Base-by-base conservation (phyloP, 768 basidiomycete species). In the Sarcomyxa edulis region DNA sequence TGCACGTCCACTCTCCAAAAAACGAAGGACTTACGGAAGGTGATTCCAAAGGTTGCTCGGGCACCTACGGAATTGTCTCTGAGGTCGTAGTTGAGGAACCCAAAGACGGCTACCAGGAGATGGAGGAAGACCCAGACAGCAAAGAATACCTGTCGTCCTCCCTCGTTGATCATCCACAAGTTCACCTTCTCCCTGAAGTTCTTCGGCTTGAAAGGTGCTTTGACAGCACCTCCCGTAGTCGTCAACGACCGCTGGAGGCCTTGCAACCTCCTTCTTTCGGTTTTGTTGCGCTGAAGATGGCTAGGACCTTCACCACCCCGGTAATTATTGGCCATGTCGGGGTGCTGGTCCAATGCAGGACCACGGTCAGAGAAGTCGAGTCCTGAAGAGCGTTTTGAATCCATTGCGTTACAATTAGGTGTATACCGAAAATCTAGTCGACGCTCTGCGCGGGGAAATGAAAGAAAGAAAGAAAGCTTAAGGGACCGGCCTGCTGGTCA, bases 141-240 rank as follows among this genome's bases (percentile, higher is more conserved):
- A 63, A 94, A 89, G 69, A 93, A 90, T 26, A 94, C 49, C 38
- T 76, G 70, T 30, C 74, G 72, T 10, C 84, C 79, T 51, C 93
- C 93, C 54, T 94, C 92, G 56, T 94, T 93, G 58, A 93, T 89
- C 84, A 91, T 85, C 92, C 92, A 95, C n/a, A 79, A 50, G 48
- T 72, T 69, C 50, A 76, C 71, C 48, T 59, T 73, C 49, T 78
- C 70, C 30, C 51, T 49, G 32, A 64, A 53, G 3, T 68, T 64
- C 37, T 49, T 59, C 22, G 72, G 65, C 43, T 66, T 66, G 11
- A 56, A 56, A 0, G 56, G 52, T 5, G 47, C 52, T 5, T 51
- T 52, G 24, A 47, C 39, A 2, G 40, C n/a, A 18, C 19, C 44
- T 2, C 63, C 56, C 11, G 58, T 46, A 19, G 47, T 57, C 8